Evolutionary conservation across 192 early-diverging fungal genomes (phyloP), one percentile per base, ranked within the genome.

Genomic region (Coemansia sp.): DNA sequence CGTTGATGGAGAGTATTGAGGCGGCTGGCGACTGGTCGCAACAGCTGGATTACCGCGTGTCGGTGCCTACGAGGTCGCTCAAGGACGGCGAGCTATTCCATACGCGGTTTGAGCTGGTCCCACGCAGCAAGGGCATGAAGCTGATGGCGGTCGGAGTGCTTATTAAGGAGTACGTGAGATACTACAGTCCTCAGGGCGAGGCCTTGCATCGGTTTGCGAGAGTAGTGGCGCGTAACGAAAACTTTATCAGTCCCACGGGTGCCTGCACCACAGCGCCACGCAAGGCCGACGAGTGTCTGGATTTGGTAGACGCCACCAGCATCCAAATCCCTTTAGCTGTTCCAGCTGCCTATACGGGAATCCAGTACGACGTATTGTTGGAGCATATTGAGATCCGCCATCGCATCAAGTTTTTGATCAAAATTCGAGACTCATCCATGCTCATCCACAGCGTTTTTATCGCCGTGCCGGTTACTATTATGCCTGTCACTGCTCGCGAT

Each of bases 141-240:
- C 69, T 88, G 3, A 62, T 80, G 19, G 53, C 80, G 2, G 70
- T 86, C 8, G 74, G 77, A 23, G 82, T 80, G 46, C 60, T 76
- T 8, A 70, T 90, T 55, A 88, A 86, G 30, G 89, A 90, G 71
- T 88, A 86, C 44, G 63, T 77, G 23, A 76, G 86, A 6, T 86
- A 80, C 60, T 68, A 76, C 30, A 67, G 68, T 64, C 26, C 68
- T 2, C 46, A 42, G 0, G 78, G 69, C 19, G 59, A 63, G 3
- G 44, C 72, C 2, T 46, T 75, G 49, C 75, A 76, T 57, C 42
- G 61, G 59, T 69, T 75, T 57, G 52, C 72, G 2, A 66, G 75
- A 0, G 73, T 85, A 0, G 71, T 76, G 3, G 69, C 72, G n/a
- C 77, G 83, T 11, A 76, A 80, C 62, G 83, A 85, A 23, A 77